These are phyloP conservation scores for Xylariomycetidae sp. DNA, from an alignment of 2,329 filamentous ascomycete species.

Conservation along the genomic window DNA sequence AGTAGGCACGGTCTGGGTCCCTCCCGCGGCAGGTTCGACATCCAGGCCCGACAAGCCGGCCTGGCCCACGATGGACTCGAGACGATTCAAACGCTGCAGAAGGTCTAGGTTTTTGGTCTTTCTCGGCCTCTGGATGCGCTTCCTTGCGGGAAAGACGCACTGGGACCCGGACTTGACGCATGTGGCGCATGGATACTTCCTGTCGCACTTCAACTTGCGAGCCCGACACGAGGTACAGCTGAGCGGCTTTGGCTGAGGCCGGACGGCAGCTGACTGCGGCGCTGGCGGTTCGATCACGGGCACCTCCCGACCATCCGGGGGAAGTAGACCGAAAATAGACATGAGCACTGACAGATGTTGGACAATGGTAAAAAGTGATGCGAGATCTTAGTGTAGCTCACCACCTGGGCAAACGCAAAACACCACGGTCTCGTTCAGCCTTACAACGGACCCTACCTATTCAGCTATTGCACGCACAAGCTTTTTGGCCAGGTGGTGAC, in stretches of 20 bases:
- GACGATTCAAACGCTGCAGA: slow-evolving; percentile 37
- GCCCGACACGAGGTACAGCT: slow-evolving; percentile 59
- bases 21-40: slow-evolving; percentile 1
- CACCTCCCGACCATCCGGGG: no score
- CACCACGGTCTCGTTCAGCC: no score
- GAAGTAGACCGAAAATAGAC: no score
- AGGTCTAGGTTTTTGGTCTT: slow-evolving; percentile 39
- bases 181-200: slow-evolving; percentile 49
- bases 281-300: no score
- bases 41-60: slow-evolving; percentile 30
- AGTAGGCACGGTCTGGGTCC: background rate
- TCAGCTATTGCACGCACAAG: no score
- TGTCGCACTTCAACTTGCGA: slow-evolving; percentile 58
- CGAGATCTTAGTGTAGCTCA: no score
- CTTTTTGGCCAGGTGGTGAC: no score
- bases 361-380: no score
- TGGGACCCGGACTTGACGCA: slow-evolving; percentile 44
- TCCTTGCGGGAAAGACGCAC: slow-evolving; percentile 43
- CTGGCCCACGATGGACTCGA: slow-evolving; percentile 41
- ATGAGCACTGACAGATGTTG: no score
- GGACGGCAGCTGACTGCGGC: background rate
- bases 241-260: slow-evolving; percentile 29
- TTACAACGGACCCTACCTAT: no score
- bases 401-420: no score
- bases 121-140: slow-evolving; percentile 36